Conservation (phyloP, 768 basidiomycete genomes). For the Trametopsis cervina region DNA sequence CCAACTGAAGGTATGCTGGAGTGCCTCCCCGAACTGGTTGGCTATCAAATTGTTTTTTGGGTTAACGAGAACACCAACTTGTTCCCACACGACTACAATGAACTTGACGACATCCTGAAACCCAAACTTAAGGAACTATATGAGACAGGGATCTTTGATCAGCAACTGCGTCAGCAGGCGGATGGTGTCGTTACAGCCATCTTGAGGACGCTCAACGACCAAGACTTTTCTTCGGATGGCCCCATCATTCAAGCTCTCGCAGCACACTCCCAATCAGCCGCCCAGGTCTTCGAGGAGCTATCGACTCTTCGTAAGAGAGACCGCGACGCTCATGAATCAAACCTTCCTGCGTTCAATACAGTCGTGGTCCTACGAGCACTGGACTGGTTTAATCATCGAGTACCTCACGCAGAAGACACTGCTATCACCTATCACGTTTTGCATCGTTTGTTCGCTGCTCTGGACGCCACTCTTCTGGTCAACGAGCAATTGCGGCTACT, state of each 20-base stretch:
- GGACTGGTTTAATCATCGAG: slow-evolving; percentile 46
- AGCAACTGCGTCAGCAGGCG: slow-evolving; percentile 34
- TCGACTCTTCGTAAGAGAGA: slow-evolving; percentile 46
- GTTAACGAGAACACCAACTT: slow-evolving; percentile 27
- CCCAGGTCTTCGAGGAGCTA: slow-evolving; percentile 41
- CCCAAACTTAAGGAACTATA: slow-evolving; percentile 25
- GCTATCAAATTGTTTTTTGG: slow-evolving; percentile 46
- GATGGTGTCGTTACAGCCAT: slow-evolving; percentile 55
- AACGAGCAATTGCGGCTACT: slow-evolving; percentile 78
- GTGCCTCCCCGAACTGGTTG: slow-evolving; percentile 68
- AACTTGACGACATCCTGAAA: slow-evolving; percentile 31
- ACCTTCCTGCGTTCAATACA: slow-evolving; percentile 47
- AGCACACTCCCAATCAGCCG: slow-evolving; percentile 30
- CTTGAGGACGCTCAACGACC: slow-evolving; percentile 59
- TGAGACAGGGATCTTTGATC: slow-evolving; percentile 27
- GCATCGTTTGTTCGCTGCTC: slow-evolving; percentile 60
- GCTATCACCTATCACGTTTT: slow-evolving; percentile 74
- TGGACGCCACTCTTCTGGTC: slow-evolving; percentile 64
- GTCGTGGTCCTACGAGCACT: slow-evolving; percentile 51
- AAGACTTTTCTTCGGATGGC: slow-evolving; percentile 49
- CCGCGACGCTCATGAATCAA: slow-evolving; percentile 54
- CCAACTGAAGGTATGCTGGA: slow-evolving; percentile 43
- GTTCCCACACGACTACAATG: slow-evolving; percentile 17
- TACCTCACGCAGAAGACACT: slow-evolving; percentile 35
- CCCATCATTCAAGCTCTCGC: slow-evolving; percentile 40